Percentiles rank a stretch among this genome's conserved stretches.
Evolutionary conservation across 495 filamentous ascomycete species (phyloP).

Genomic region (Aspergillus conjunctus): DNA sequence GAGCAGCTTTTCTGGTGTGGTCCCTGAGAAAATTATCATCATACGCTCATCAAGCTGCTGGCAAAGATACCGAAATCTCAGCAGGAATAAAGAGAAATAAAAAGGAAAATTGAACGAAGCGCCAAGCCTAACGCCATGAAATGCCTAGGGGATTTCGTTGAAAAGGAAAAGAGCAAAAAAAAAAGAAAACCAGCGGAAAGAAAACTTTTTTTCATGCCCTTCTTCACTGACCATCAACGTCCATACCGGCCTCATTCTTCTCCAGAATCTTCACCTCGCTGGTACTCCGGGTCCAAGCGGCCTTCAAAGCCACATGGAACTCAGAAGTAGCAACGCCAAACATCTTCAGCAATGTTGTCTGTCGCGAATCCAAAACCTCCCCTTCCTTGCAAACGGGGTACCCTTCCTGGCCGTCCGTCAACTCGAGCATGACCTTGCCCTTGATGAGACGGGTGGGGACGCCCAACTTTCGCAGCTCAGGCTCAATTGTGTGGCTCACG

Average conservation of each 20-base stretch:
- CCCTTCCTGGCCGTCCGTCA: constrained; percentile 64
- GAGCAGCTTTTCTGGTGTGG: constrained; percentile 23
- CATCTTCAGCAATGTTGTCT: constrained; percentile 91
- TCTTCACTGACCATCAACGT: constrained; percentile 42
- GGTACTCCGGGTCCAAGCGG: constrained; percentile 52
- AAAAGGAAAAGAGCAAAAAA: constrained; percentile 34
- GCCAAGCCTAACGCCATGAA: constrained; percentile 46
- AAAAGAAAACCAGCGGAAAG: constrained; percentile 24
- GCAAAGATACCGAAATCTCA: constrained; percentile 12
- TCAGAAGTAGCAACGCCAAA: constrained; percentile 88
- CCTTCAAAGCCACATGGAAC: constrained; percentile 78
- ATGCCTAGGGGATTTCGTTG: constrained; percentile 31
- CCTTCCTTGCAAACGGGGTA: constrained; percentile 83
- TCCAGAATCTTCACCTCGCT: constrained; percentile 47
- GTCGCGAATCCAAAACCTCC: constrained; percentile 77
- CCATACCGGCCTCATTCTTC: constrained; percentile 41
- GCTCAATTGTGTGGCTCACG: constrained; percentile 83
- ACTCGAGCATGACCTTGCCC: constrained; percentile 82
- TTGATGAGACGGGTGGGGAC: constrained; percentile 85
- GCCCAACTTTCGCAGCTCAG: constrained; percentile 79
- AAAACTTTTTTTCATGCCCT: constrained; percentile 17
- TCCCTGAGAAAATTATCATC: constrained; percentile 37
- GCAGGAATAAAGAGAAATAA: constrained; percentile 24
- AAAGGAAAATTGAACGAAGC: constrained; percentile 31
- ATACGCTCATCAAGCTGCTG: constrained; percentile 39